Conservation (phyloP, 208 protist genomes). For the Trypanosoma caninum region DNA sequence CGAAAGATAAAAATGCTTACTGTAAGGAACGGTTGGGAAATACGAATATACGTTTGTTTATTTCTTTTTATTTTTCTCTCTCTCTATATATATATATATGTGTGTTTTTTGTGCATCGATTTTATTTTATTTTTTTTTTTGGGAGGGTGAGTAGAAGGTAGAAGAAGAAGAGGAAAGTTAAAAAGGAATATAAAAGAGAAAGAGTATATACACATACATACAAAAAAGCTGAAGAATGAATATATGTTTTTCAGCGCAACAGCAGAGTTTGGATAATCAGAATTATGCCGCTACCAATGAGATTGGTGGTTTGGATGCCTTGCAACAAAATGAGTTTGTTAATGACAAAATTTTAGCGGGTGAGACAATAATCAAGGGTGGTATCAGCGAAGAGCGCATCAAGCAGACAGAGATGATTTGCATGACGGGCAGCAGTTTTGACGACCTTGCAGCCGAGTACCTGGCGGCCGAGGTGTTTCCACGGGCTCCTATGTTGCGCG, state of each 20-base stretch:
- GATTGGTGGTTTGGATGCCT: not conserved
- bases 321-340: not conserved
- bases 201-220: not conserved
- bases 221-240: not conserved
- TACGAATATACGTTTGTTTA: not conserved
- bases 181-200: not conserved
- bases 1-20: not conserved
- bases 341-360: not conserved
- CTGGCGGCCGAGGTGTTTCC: constrained; percentile 11
- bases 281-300: not conserved
- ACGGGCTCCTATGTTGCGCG: not conserved
- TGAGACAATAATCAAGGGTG: not conserved
- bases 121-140: not conserved
- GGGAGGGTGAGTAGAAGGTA: not conserved
- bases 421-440: constrained; percentile 12
- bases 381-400: constrained; percentile 1
- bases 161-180: no score
- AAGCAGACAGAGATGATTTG: not conserved
- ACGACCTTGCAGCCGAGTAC: constrained; percentile 14
- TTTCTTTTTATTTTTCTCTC: constrained; percentile 12
- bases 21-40: not conserved
- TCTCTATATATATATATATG: not conserved
- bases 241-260: not conserved
- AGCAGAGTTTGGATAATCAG: not conserved
- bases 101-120: not conserved